Percentiles rank a stretch among this genome's conserved stretches.
Evolutionary conservation across 129 eudicot species (phyloP).

Genomic region (Flaveria linearis): DNA sequence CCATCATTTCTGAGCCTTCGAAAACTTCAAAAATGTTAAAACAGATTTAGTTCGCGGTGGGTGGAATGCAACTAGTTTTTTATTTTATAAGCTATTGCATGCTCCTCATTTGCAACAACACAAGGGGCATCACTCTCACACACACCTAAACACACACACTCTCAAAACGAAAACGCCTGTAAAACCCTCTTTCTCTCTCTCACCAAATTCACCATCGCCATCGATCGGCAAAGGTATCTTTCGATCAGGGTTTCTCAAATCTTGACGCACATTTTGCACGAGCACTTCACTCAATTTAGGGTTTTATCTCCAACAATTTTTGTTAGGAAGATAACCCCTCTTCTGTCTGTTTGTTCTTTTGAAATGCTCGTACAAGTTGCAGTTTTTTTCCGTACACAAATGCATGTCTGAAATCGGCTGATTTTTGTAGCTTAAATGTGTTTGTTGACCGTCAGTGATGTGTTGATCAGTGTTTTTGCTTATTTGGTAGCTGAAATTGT

Average conservation of each 20-base stretch:
- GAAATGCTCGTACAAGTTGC: neutral
- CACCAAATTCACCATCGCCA: constrained; percentile 15
- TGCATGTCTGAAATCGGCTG: constrained; percentile 32
- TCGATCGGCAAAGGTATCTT: constrained; percentile 26
- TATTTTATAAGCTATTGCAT: constrained; percentile 13
- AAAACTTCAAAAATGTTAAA: no score
- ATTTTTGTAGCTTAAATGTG: constrained; percentile 14
- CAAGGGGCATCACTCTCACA: neutral
- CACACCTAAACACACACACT: neutral
- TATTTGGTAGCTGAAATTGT: constrained; percentile 32
- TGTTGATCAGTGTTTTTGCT: neutral
- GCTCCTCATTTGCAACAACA: constrained; percentile 1
- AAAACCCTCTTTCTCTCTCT: constrained; percentile 26
- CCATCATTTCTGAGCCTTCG: no score
- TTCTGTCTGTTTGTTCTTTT: neutral
- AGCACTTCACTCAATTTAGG: constrained; percentile 31
- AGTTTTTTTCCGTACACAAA: neutral
- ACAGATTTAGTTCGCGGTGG: no score
- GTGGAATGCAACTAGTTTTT: no score
- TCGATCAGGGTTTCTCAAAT: neutral
- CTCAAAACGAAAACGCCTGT: constrained; percentile 11
- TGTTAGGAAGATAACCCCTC: neutral
- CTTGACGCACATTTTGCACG: constrained; percentile 20
- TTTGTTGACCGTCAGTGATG: neutral
- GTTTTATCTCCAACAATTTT: neutral